A percentile compares a stretch with the other conserved stretches of the same genome.
These are phyloP conservation scores for Golubevia pallescens DNA, from an alignment of 1,284 basidiomycete species.

Conservation along the genomic window DNA sequence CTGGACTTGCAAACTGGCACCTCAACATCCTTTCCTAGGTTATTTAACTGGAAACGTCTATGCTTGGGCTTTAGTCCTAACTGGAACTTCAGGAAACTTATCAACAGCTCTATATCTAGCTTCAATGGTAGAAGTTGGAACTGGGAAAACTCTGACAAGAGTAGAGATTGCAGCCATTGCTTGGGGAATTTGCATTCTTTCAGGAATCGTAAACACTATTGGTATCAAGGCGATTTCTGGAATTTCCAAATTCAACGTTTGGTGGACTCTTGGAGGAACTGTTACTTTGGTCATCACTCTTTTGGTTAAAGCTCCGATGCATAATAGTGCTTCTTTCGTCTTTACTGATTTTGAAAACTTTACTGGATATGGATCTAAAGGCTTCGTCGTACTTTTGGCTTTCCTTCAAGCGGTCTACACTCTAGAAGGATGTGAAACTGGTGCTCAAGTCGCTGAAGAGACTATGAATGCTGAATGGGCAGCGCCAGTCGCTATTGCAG, in stretches of 20 bases:
- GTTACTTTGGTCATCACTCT: not conserved
- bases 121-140: not conserved
- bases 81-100: not conserved
- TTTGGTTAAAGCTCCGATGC: not conserved
- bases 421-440: not conserved
- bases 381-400: not conserved
- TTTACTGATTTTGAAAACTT: slow-evolving; percentile 1
- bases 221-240: not conserved
- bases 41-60: not conserved
- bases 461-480: not conserved
- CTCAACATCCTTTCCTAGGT: not conserved
- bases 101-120: not conserved
- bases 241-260: slow-evolving; percentile 1
- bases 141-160: not conserved
- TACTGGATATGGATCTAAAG: not conserved
- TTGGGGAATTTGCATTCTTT: not conserved
- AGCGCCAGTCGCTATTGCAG: slow-evolving; percentile 3
- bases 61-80: not conserved
- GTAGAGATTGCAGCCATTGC: not conserved
- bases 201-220: not conserved
- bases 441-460: slow-evolving; percentile 2
- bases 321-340: not conserved
- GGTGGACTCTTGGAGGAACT: slow-evolving; percentile 1
- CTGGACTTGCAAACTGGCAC: slow-evolving; percentile 1
- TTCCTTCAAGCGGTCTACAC: slow-evolving; percentile 4